Percentiles rank a stretch among this genome's conserved stretches.
phyloP scores from a whole-genome alignment of 805 yeast genomes.

The Wickerhamiella dianesei region DNA sequence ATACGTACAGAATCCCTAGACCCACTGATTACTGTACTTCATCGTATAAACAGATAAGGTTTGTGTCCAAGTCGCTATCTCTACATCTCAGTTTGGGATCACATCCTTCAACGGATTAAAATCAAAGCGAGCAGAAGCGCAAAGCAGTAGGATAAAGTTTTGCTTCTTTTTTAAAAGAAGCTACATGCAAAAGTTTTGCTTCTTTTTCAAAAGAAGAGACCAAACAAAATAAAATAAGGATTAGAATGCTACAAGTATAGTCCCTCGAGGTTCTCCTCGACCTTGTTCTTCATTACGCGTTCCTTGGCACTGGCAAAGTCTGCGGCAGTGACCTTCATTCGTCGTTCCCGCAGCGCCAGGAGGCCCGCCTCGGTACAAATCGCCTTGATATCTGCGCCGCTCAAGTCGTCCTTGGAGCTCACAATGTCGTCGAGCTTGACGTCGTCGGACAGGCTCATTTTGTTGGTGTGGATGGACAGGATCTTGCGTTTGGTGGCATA shows the following conservation, averaged over 20 bases:
- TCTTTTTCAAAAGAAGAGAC: not conserved
- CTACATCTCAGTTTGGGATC: too few relatives aligned
- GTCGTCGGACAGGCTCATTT: constrained; percentile 80
- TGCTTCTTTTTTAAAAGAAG: too few relatives aligned
- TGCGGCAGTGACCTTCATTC: constrained; percentile 93
- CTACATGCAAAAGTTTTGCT: too few relatives aligned
- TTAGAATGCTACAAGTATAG: constrained; percentile 45
- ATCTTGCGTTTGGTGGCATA: constrained; percentile 86
- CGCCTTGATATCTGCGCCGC: constrained; percentile 97
- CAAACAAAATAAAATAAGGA: not conserved
- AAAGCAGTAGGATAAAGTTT: too few relatives aligned
- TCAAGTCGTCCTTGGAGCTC: constrained; percentile 79
- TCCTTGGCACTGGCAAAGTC: constrained; percentile 92
- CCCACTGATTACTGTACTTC: too few relatives aligned
- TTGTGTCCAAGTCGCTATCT: too few relatives aligned
- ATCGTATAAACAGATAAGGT: too few relatives aligned
- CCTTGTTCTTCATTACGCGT: constrained; percentile 88
- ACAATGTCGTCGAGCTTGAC: constrained; percentile 83
- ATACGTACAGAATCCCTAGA: too few relatives aligned
- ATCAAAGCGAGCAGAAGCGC: too few relatives aligned
- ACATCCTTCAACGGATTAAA: too few relatives aligned
- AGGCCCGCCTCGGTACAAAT: constrained; percentile 96
- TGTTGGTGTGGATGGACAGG: constrained; percentile 78
- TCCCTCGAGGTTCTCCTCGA: constrained; percentile 92
- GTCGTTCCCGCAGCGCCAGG: constrained; percentile 86